phyloP scores from a whole-genome alignment of 176 grass and related monocot genomes.

The Oryza glumipatula region DNA sequence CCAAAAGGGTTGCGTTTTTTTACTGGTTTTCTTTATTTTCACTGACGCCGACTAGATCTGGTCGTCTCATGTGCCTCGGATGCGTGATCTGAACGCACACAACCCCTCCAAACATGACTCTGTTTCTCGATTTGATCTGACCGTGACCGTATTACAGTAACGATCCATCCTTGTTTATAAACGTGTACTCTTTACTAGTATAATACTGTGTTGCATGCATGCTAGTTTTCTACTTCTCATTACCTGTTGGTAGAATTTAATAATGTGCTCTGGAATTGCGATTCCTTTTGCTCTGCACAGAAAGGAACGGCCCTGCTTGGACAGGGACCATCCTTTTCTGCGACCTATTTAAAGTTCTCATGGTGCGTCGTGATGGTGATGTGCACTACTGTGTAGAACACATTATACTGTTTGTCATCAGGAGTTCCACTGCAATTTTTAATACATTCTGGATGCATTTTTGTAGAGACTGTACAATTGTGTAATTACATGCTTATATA shows the following conservation, averaged over 20 bases:
- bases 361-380: background rate
- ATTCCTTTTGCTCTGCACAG: background rate
- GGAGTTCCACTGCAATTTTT: background rate
- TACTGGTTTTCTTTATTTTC: background rate
- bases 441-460: background rate
- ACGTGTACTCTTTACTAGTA: background rate
- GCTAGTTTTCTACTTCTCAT: background rate
- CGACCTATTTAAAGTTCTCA: background rate
- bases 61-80: background rate
- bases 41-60: conserved; percentile 19
- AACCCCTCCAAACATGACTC: background rate
- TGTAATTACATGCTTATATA: background rate
- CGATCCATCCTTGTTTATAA: background rate
- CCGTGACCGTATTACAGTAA: too few relatives aligned
- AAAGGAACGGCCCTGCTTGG: background rate
- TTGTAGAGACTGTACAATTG: background rate
- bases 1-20: background rate
- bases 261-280: background rate
- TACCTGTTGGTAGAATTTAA: background rate
- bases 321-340: background rate
- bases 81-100: background rate
- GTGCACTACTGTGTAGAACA: background rate
- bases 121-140: background rate
- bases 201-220: too few relatives aligned
- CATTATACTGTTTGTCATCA: background rate